Conservation (phyloP, 2,329 filamentous ascomycete genomes). For the Claviceps pusilla region DNA sequence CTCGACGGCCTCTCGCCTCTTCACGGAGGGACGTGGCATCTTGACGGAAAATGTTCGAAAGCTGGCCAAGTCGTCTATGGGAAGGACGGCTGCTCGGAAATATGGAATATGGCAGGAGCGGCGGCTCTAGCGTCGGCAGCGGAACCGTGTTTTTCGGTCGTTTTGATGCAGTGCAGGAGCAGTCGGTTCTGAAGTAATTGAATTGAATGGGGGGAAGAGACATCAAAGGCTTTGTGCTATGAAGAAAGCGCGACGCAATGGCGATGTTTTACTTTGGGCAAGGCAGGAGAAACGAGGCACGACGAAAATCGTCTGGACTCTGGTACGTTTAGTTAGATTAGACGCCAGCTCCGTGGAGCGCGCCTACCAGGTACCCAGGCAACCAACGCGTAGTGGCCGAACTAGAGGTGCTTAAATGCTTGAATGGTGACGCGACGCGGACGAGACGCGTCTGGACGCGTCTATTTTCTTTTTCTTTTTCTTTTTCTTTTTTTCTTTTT, state of each 20-base stretch:
- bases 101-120: not conserved
- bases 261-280: not conserved
- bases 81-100: not conserved
- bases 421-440: not conserved
- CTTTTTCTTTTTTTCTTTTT: not conserved
- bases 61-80: not conserved
- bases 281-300: not conserved
- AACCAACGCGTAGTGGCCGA: not conserved
- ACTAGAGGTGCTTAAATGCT: not conserved
- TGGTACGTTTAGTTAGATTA: not conserved
- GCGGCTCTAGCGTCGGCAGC: not conserved
- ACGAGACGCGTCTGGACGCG: not conserved
- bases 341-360: not conserved
- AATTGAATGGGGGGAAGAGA: not conserved
- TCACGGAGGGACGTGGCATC: constrained; percentile 4
- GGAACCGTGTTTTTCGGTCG: not conserved
- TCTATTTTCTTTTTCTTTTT: not conserved
- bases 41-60: not conserved
- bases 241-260: not conserved
- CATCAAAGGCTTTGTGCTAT: not conserved
- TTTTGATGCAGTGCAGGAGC: not conserved
- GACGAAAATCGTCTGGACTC: not conserved
- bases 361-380: not conserved
- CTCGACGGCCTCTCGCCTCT: constrained; percentile 7
- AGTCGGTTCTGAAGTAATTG: not conserved